phyloP scores from a whole-genome alignment of 2,329 filamentous ascomycete genomes.

The Raffaelea arxii region DNA sequence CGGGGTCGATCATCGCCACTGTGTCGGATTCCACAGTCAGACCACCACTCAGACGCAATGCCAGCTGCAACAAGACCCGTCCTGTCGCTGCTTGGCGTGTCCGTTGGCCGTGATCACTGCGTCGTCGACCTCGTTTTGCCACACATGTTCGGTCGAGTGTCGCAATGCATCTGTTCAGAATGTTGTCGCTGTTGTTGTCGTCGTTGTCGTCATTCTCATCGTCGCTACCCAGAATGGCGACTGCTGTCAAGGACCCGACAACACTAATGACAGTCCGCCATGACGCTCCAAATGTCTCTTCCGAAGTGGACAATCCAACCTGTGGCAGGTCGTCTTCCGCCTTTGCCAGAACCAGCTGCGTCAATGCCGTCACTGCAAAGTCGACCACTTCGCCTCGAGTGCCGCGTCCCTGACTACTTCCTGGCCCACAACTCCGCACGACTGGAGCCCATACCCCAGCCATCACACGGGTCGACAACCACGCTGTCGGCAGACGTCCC shows the following conservation, averaged over 20 bases:
- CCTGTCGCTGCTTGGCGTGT: not conserved
- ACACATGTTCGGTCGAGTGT: not conserved
- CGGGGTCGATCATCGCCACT: not conserved
- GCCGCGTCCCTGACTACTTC: constrained; percentile 10
- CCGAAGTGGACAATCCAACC: not conserved
- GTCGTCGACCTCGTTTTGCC: too few relatives aligned
- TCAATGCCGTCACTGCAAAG: constrained; percentile 21
- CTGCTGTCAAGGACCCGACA: constrained; percentile 29
- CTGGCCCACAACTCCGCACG: constrained; percentile 24
- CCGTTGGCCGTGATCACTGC: too few relatives aligned
- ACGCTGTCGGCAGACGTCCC: constrained; percentile 29
- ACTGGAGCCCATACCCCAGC: constrained; percentile 29
- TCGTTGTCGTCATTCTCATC: not conserved
- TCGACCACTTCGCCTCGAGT: constrained; percentile 22
- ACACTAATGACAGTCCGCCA: constrained; percentile 31
- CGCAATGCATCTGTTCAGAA: not conserved
- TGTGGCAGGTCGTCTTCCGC: not conserved
- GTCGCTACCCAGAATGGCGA: constrained; percentile 19
- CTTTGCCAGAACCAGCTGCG: not conserved
- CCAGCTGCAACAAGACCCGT: not conserved
- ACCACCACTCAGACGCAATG: not conserved
- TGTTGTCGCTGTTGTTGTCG: not conserved
- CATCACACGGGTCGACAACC: constrained; percentile 34
- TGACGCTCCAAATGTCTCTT: constrained; percentile 4
- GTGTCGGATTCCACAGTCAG: not conserved